Evolutionary conservation across 108 stramenopile species (phyloP).

Genomic region (Skeletonema marinoi): DNA sequence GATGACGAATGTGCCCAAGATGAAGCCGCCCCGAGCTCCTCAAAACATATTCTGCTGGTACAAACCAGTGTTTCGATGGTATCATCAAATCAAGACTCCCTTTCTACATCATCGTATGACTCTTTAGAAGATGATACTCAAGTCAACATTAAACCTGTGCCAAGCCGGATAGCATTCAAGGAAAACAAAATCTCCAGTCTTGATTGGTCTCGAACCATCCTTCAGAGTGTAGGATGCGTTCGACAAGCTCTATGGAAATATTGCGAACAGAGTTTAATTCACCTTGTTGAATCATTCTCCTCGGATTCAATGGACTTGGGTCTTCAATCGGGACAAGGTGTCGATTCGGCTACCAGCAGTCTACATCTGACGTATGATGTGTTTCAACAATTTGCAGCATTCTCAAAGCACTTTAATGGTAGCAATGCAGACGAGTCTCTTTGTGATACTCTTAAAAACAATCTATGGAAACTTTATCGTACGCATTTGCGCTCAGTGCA

Average conservation of each 20-base stretch:
- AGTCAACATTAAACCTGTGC: slow-evolving; percentile 1
- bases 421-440: slow-evolving; percentile 20
- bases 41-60: neutral
- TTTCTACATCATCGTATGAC: slow-evolving; percentile 16
- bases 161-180: slow-evolving; percentile 6
- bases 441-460: slow-evolving; percentile 18
- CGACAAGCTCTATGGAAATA: slow-evolving; percentile 32
- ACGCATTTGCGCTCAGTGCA: slow-evolving; percentile 68
- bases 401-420: slow-evolving; percentile 27
- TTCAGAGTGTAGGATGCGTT: slow-evolving; percentile 15
- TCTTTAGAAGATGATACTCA: slow-evolving; percentile 14
- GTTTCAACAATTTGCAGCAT: slow-evolving; percentile 27
- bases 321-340: slow-evolving; percentile 14
- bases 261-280: slow-evolving; percentile 31
- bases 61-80: slow-evolving; percentile 24
- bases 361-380: slow-evolving; percentile 34
- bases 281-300: slow-evolving; percentile 22
- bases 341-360: slow-evolving; percentile 25
- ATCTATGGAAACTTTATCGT: slow-evolving; percentile 44
- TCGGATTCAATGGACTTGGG: slow-evolving; percentile 6
- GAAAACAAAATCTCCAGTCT: slow-evolving; percentile 12
- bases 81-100: slow-evolving; percentile 27
- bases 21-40: neutral
- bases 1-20: neutral
- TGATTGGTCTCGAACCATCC: slow-evolving; percentile 5